phyloP scores from a whole-genome alignment of 2,329 filamentous ascomycete genomes.

The Pleochaeta shiraiana region DNA sequence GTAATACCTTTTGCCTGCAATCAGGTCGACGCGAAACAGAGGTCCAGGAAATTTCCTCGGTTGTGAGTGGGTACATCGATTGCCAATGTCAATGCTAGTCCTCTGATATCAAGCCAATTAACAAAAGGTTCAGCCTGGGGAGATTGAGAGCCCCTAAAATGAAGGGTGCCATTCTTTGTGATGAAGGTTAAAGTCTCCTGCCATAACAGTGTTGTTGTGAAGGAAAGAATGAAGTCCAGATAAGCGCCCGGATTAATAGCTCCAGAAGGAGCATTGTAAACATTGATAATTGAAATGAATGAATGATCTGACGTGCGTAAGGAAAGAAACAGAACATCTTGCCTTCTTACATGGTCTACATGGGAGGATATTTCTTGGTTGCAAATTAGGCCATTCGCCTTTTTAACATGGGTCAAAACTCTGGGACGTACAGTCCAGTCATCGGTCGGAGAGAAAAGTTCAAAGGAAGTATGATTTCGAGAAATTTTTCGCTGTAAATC shows the following conservation, averaged over 20 bases:
- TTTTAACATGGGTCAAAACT: not conserved
- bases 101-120: not conserved
- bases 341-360: not conserved
- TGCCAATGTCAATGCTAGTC: not conserved
- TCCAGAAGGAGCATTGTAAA: not conserved
- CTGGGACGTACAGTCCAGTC: not conserved
- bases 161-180: not conserved
- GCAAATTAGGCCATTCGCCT: not conserved
- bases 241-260: not conserved
- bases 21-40: not conserved
- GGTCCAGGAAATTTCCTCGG: slow-evolving; percentile 1
- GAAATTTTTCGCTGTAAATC: not conserved
- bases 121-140: not conserved
- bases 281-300: not conserved
- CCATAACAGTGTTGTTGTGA: not conserved
- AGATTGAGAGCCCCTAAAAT: not conserved
- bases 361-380: not conserved
- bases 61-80: not conserved
- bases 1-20: not conserved
- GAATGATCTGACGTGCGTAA: not conserved
- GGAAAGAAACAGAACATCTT: not conserved
- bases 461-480: not conserved
- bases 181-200: not conserved
- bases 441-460: not conserved
- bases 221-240: not conserved